phyloP scores from a whole-genome alignment of 176 grass and related monocot genomes.

The Echinochloa phyllopogon region DNA sequence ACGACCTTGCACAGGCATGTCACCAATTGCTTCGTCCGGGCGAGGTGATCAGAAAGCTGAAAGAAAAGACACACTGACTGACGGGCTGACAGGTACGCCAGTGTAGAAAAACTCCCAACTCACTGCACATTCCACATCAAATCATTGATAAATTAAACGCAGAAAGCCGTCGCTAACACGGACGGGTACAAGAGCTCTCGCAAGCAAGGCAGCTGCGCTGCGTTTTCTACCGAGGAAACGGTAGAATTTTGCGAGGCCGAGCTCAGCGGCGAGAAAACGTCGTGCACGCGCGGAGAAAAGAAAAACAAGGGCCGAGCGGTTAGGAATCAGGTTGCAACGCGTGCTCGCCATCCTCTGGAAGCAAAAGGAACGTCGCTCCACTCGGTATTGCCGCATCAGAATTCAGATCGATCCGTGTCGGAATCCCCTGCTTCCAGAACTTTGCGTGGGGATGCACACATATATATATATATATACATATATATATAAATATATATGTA shows the following conservation, averaged over 20 bases:
- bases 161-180: neutral
- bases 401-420: neutral
- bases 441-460: neutral
- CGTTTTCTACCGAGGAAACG: neutral
- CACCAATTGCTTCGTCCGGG: neutral
- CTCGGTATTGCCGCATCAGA: neutral
- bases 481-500: no score
- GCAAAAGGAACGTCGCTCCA: neutral
- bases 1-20: neutral
- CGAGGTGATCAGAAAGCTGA: neutral
- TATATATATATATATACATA: no score
- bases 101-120: neutral
- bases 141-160: neutral
- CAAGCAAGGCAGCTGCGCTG: neutral
- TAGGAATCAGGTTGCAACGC: neutral
- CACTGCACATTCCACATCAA: neutral
- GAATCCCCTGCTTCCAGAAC: neutral
- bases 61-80: neutral
- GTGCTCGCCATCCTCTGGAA: neutral
- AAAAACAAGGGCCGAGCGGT: no score
- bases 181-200: neutral
- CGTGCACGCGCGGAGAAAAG: conserved; percentile 30
- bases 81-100: neutral
- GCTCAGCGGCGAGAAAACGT: conserved; percentile 20
- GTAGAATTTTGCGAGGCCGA: neutral